Evolutionary conservation across 441 rosid species (phyloP).

Genomic region (Hura crepitans): DNA sequence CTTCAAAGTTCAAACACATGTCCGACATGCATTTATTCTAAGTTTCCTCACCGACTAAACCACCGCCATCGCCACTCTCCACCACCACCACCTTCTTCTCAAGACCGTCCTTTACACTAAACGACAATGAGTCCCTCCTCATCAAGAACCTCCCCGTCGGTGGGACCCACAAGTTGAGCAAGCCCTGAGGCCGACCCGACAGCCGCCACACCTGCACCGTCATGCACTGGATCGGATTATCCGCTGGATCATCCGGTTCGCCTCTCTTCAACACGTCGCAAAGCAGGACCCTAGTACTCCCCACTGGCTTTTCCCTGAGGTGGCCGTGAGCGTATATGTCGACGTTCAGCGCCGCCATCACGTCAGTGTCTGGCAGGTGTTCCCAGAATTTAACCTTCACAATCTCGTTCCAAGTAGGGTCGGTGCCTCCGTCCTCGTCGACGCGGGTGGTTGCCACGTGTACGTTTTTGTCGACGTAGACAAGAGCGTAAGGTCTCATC

Average conservation of each 20-base stretch:
- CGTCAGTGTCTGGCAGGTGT: not conserved
- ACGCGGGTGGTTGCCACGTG: conserved; percentile 18
- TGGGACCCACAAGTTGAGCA: conserved; percentile 22
- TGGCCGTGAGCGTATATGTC: conserved; percentile 19
- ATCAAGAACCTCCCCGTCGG: conserved; percentile 19
- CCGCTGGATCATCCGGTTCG: conserved; percentile 6
- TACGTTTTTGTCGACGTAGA: conserved; percentile 16
- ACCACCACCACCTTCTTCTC: not conserved
- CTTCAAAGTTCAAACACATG: not conserved
- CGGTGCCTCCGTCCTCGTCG: conserved; percentile 13
- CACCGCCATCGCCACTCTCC: not conserved
- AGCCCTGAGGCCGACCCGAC: conserved; percentile 17
- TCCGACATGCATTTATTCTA: not conserved
- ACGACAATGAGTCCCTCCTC: conserved; percentile 18
- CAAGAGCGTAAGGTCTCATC: conserved; percentile 17
- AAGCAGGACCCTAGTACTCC: conserved; percentile 21
- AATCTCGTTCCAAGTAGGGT: conserved; percentile 20
- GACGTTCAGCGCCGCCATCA: conserved; percentile 11
- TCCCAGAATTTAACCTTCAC: conserved; percentile 19
- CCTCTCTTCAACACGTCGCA: conserved; percentile 22
- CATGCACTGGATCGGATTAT: conserved; percentile 21
- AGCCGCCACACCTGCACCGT: conserved; percentile 22
- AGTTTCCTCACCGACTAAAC: too few relatives aligned
- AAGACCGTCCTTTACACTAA: conserved; percentile 8
- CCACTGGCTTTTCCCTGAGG: conserved; percentile 19